These are phyloP conservation scores for Fomitopsis pinicola DNA, from an alignment of 1,284 basidiomycete genomes.

Conservation along the genomic window DNA sequence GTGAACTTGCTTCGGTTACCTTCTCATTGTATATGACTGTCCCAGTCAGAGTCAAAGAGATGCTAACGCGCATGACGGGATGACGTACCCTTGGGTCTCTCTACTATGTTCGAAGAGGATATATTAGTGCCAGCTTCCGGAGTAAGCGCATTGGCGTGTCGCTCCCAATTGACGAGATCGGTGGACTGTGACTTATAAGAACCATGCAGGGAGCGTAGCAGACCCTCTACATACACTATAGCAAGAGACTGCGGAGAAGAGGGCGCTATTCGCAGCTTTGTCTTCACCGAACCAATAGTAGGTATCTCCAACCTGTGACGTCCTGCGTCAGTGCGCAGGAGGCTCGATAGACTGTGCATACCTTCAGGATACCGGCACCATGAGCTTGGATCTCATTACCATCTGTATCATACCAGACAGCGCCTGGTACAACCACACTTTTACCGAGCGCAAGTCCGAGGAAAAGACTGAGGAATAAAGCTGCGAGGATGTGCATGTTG, in stretches of 20 bases:
- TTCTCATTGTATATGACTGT: constrained; percentile 51
- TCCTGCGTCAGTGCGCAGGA: not conserved
- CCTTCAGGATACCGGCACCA: constrained; percentile 57
- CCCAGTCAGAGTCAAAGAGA: not conserved
- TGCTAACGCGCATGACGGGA: not conserved
- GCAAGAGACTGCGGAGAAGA: constrained; percentile 59
- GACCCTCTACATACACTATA: constrained; percentile 35
- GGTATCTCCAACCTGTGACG: constrained; percentile 44
- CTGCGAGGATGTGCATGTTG: not conserved
- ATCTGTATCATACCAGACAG: constrained; percentile 59
- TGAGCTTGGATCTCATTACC: constrained; percentile 65
- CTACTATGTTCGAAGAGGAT: constrained; percentile 56
- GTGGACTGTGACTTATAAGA: constrained; percentile 34
- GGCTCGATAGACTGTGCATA: constrained; percentile 15
- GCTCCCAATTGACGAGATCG: constrained; percentile 51
- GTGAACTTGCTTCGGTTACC: constrained; percentile 21
- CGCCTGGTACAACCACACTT: constrained; percentile 42
- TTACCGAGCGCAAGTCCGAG: not conserved
- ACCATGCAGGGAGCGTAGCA: constrained; percentile 5
- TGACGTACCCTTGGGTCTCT: constrained; percentile 53
- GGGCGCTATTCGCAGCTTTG: constrained; percentile 50
- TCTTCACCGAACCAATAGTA: constrained; percentile 69
- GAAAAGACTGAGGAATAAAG: not conserved
- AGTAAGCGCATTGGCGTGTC: constrained; percentile 53
- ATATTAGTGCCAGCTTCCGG: constrained; percentile 53